These are phyloP conservation scores for Cladophialophora carrionii DNA, from an alignment of 2,329 filamentous ascomycete genomes.

Conservation along the genomic window DNA sequence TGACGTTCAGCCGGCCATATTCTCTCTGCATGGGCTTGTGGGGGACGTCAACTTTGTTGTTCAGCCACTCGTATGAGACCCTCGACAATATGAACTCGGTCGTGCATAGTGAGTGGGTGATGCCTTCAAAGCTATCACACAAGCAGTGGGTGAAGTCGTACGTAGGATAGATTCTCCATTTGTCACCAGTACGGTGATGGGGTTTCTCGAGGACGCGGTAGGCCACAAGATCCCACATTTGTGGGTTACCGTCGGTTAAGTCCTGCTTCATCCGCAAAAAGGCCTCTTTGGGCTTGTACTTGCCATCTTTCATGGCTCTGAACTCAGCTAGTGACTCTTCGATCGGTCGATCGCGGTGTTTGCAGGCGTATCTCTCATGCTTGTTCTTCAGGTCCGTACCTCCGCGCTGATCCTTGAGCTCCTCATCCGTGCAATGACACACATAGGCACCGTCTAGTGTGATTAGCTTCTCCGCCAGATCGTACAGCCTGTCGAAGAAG, in stretches of 20 bases:
- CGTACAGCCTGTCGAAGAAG: slow-evolving; percentile 85
- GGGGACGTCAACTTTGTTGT: slow-evolving; percentile 72
- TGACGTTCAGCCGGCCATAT: slow-evolving; percentile 74
- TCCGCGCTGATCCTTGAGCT: slow-evolving; percentile 85
- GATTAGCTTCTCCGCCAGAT: slow-evolving; percentile 84
- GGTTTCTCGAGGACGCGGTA: slow-evolving; percentile 77
- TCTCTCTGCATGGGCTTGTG: slow-evolving; percentile 95
- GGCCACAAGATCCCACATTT: slow-evolving; percentile 95
- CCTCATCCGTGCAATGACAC: slow-evolving; percentile 75
- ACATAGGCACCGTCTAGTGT: slow-evolving; percentile 72
- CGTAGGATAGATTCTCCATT: slow-evolving; percentile 93
- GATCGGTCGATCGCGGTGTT: slow-evolving; percentile 72
- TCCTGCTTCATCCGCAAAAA: slow-evolving; percentile 93
- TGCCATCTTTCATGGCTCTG: slow-evolving; percentile 85
- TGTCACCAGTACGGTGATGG: slow-evolving; percentile 77
- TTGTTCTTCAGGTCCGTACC: slow-evolving; percentile 67
- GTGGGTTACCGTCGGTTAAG: slow-evolving; percentile 77
- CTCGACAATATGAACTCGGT: slow-evolving; percentile 86
- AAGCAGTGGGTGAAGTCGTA: slow-evolving; percentile 92
- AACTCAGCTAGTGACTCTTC: slow-evolving; percentile 83
- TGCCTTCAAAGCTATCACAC: slow-evolving; percentile 87
- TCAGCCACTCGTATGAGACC: slow-evolving; percentile 88
- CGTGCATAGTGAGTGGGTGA: slow-evolving; percentile 91
- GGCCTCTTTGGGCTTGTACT: slow-evolving; percentile 82
- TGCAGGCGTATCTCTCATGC: slow-evolving; percentile 74